A percentile compares a stretch with the other conserved stretches of the same genome.
These are phyloP conservation scores for Candida chilensis DNA, from an alignment of 805 yeast species.

Conservation along the genomic window DNA sequence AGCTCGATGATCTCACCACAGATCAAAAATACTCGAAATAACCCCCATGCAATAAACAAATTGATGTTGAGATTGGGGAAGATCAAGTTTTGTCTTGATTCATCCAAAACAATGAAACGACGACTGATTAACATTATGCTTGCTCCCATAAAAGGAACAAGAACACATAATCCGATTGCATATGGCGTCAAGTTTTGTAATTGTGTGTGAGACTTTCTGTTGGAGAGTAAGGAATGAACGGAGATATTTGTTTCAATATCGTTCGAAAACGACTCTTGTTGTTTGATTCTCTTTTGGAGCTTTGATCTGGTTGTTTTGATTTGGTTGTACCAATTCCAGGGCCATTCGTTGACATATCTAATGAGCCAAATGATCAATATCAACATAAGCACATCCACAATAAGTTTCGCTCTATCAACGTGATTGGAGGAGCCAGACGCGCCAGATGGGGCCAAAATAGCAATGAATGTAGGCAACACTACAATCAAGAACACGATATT, in stretches of 20 bases:
- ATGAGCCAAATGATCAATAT: constrained; percentile 21
- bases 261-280: constrained; percentile 2
- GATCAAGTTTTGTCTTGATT: constrained; percentile 12
- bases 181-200: constrained; percentile 7
- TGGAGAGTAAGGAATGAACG: no score
- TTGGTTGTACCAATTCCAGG: constrained; percentile 27
- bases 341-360: constrained; percentile 26
- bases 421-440: no score
- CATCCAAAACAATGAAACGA: constrained; percentile 14
- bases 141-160: constrained; percentile 16
- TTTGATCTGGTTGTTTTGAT: constrained; percentile 8
- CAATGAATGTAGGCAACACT: no score
- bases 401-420: constrained; percentile 12
- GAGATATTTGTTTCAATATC: constrained; percentile 2
- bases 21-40: constrained; percentile 13
- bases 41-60: constrained; percentile 22
- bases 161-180: constrained; percentile 15
- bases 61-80: constrained; percentile 25
- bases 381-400: constrained; percentile 21
- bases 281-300: constrained; percentile 1
- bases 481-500: no score
- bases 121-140: constrained; percentile 17
- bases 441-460: no score
- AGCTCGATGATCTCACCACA: constrained; percentile 7
- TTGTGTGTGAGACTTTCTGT: no score